Conservation (phyloP, 257 asterid genomes). For the Dorcoceras hygrometricum region DNA sequence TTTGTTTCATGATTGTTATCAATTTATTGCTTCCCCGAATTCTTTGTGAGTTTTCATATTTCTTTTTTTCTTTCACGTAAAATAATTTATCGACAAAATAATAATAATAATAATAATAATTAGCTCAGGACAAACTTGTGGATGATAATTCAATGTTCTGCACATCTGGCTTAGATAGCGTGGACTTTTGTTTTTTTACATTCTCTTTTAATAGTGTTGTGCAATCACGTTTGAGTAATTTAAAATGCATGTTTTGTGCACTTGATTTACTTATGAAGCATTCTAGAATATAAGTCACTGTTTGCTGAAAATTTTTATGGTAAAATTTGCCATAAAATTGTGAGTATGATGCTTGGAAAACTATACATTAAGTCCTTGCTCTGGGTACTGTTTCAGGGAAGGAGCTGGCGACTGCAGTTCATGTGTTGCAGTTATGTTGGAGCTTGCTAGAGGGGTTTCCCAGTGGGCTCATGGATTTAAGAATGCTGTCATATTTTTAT, state of each 20-base stretch:
- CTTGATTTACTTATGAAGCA: background rate
- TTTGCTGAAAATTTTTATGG: background rate
- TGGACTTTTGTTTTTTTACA: background rate
- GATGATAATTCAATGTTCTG: background rate
- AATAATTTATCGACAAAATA: background rate
- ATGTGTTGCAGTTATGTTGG: constrained; percentile 93
- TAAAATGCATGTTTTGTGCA: background rate
- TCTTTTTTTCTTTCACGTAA: constrained; percentile 7
- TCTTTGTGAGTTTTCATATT: background rate
- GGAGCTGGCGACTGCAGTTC: constrained; percentile 99
- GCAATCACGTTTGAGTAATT: background rate
- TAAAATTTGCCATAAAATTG: constrained; percentile 13
- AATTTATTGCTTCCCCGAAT: background rate
- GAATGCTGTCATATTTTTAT: constrained; percentile 76
- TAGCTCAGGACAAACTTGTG: background rate
- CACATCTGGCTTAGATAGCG: background rate
- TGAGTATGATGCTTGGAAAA: constrained; percentile 12
- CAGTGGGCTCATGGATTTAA: constrained; percentile 99
- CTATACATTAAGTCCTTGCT: constrained; percentile 9
- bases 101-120: background rate
- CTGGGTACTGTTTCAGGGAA: constrained; percentile 49
- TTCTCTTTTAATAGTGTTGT: background rate
- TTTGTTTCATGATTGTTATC: background rate
- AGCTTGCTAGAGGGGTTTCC: constrained; percentile 96
- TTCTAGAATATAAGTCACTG: background rate